These are phyloP conservation scores for Phyllosticta citrichinensis DNA, from an alignment of 2,329 filamentous ascomycete species.

Conservation along the genomic window DNA sequence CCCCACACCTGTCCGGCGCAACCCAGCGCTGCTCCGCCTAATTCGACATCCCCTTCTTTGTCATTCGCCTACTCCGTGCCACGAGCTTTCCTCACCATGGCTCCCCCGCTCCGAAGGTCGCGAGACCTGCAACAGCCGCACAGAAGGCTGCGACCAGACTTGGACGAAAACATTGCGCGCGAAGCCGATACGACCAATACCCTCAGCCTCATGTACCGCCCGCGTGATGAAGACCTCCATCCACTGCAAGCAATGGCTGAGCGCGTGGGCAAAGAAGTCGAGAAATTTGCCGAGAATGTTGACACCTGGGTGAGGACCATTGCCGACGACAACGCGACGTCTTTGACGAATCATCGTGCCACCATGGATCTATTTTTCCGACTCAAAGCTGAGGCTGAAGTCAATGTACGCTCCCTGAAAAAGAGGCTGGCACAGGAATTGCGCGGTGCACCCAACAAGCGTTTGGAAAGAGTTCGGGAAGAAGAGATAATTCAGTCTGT, in stretches of 20 bases:
- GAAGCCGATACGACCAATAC: slow-evolving; percentile 12
- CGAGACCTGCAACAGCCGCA: slow-evolving; percentile 6
- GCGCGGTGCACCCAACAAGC: slow-evolving; percentile 22
- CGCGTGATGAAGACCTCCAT: slow-evolving; percentile 39
- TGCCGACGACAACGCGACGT: slow-evolving; percentile 18
- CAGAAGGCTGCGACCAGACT: neutral
- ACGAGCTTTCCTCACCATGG: slow-evolving; percentile 14
- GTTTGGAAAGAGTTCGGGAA: slow-evolving; percentile 16
- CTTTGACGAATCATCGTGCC: slow-evolving; percentile 48
- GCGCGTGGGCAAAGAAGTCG: slow-evolving; percentile 68
- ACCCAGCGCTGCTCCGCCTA: slow-evolving; percentile 2
- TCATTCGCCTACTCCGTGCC: neutral
- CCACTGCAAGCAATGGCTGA: slow-evolving; percentile 56
- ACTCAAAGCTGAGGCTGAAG: slow-evolving; percentile 42
- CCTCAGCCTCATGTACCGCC: slow-evolving; percentile 14
- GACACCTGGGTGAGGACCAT: slow-evolving; percentile 51
- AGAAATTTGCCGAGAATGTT: slow-evolving; percentile 73
- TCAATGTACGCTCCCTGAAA: slow-evolving; percentile 37
- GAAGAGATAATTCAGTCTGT: slow-evolving; percentile 16
- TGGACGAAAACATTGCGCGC: slow-evolving; percentile 12
- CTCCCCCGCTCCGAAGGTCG: slow-evolving; percentile 18
- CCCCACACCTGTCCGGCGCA: neutral
- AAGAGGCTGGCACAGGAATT: slow-evolving; percentile 32
- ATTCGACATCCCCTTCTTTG: neutral
- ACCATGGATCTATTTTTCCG: slow-evolving; percentile 28